Base-by-base conservation (phyloP, 2,329 filamentous ascomycete genomes). In the Periconia sp. region DNA sequence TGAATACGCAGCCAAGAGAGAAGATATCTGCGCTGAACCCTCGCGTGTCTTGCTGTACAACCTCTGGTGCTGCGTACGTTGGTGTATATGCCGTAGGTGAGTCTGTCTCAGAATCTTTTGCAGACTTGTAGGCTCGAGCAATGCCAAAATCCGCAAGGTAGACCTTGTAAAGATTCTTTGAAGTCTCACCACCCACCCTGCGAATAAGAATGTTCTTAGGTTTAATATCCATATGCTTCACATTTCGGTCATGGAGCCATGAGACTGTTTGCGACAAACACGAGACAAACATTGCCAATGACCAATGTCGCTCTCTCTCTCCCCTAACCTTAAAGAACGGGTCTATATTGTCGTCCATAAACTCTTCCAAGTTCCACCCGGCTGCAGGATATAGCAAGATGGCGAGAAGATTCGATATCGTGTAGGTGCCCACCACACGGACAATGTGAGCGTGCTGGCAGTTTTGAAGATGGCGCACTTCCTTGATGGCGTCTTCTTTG, bases 181-280 rank as follows among this genome's bases (percentile, higher is more conserved):
- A 40, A 14, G 3, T 10, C 13, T 17, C 14, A 40, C 14, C 46
- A n/a, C n/a, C n/a, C n/a, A n/a, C 3, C 5, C 46, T 49, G n/a
- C 45, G 45, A 5, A 65, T 57, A 3, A 67, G 48, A 6, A 65
- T 53, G 27, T 66, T 66, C 31, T 55, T 46, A 1, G 63, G 64
- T 40, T 67, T 67, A 45, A 67, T 62, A 41, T 67, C 64, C 62
- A 62, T 67, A 45, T 65, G 64, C 43, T 62, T 65, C 6, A 56
- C 53, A 17, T 49, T 35, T 11, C 40, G 45, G 2, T 11, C 40
- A 30, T 66, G 63, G 9, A 67, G 40, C 42, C 50, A 61, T 0
- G 11, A 14, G 1, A 66, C 17, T 10, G 61, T 56, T 23, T 41
- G 31, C 1, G 50, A 41, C 3, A 65, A 49, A 41, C 63, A 66